These are phyloP conservation scores for Leucosporidium creatinivorum DNA, from an alignment of 768 basidiomycete species.

Conservation along the genomic window DNA sequence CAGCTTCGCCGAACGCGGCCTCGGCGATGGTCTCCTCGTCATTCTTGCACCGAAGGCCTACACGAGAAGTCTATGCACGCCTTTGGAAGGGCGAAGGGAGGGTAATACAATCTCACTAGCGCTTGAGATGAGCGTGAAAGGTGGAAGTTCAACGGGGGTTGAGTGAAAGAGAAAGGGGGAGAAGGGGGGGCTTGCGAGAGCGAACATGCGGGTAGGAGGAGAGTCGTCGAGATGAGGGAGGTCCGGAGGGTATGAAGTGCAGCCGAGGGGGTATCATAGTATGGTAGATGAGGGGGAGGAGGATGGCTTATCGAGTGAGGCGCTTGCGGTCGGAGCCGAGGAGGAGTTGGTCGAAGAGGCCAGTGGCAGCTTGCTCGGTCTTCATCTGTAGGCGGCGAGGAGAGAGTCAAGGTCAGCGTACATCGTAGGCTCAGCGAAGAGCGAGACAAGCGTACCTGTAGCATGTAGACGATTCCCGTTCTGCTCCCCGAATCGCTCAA, in stretches of 20 bases:
- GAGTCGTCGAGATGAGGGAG: neutral
- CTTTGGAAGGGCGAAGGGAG: neutral
- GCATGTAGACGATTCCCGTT: constrained; percentile 94
- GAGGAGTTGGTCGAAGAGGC: constrained; percentile 76
- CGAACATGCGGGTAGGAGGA: neutral
- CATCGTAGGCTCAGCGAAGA: neutral
- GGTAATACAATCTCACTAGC: too few relatives aligned
- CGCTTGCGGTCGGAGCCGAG: constrained; percentile 54
- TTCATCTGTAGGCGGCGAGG: constrained; percentile 42
- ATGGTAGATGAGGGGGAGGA: neutral
- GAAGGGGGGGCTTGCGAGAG: neutral
- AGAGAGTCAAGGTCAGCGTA: neutral
- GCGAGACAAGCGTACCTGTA: constrained; percentile 53
- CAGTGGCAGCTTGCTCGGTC: constrained; percentile 76
- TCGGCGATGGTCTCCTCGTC: too few relatives aligned
- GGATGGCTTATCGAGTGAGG: neutral
- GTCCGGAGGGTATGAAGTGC: neutral
- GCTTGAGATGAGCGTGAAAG: neutral
- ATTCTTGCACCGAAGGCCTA: too few relatives aligned
- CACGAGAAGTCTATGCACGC: neutral
- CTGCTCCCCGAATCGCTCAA: constrained; percentile 82
- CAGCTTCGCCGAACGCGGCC: too few relatives aligned
- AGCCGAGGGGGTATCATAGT: neutral
- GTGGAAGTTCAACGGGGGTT: neutral
- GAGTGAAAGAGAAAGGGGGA: neutral